Percentiles rank a stretch among this genome's conserved stretches.
phyloP scores from a whole-genome alignment of 345 rosid genomes.

The Camelina sativa region DNA sequence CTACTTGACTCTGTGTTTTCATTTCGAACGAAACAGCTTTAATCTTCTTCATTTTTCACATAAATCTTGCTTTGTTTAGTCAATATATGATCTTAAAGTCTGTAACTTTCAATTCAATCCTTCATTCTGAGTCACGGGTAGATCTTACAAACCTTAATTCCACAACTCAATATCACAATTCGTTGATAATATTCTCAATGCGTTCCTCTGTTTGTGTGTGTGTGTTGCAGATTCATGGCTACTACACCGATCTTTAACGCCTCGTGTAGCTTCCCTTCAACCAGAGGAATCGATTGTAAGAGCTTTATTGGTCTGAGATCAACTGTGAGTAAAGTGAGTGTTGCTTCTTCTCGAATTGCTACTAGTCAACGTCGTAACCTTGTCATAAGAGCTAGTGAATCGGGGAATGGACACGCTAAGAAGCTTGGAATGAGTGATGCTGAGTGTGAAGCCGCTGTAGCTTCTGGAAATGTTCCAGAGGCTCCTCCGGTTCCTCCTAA shows the following conservation, averaged over 20 bases:
- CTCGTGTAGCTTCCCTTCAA: conserved; percentile 42
- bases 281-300: conserved; percentile 41
- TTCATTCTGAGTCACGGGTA: neutral
- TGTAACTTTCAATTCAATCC: neutral
- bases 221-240: conserved; percentile 47
- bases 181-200: conserved; percentile 1
- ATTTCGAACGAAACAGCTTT: too few species aligned
- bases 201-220: neutral
- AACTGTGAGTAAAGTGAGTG: conserved; percentile 25
- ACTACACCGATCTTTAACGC: conserved; percentile 47
- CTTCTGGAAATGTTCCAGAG: conserved; percentile 75
- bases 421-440: conserved; percentile 69
- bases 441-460: conserved; percentile 89
- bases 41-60: neutral
- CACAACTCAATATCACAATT: neutral
- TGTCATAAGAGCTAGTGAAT: conserved; percentile 53
- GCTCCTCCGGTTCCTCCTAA: conserved; percentile 84
- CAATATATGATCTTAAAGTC: neutral
- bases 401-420: conserved; percentile 47
- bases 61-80: conserved; percentile 3
- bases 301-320: conserved; percentile 42
- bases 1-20: too few species aligned
- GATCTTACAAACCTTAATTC: neutral
- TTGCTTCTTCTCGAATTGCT: conserved; percentile 38
- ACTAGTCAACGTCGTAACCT: conserved; percentile 33